These are phyloP conservation scores for Aspergillus alliaceus DNA, from an alignment of 2,329 filamentous ascomycete genomes.

Conservation along the genomic window DNA sequence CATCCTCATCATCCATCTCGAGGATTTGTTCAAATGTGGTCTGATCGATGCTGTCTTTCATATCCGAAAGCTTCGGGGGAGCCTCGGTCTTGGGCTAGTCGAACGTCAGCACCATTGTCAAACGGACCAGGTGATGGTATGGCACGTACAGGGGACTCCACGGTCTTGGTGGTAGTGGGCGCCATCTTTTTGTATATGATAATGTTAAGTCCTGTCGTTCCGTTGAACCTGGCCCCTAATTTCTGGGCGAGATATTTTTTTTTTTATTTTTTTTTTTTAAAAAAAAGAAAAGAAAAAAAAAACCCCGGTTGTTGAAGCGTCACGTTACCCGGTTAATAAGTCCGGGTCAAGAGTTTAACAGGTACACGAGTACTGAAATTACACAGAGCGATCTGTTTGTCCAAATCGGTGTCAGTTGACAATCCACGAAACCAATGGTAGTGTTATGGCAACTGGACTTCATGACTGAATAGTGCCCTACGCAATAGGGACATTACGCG, in stretches of 20 bases:
- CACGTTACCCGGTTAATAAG: background rate
- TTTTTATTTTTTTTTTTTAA: too few relatives aligned
- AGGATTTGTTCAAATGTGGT: constrained; percentile 90
- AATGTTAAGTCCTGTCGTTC: background rate
- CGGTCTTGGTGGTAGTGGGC: constrained; percentile 26
- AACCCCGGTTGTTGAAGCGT: background rate
- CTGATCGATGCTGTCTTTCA: constrained; percentile 75
- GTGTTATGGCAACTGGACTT: constrained; percentile 16
- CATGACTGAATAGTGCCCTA: constrained; percentile 17
- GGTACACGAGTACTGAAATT: constrained; percentile 13
- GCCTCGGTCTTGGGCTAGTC: constrained; percentile 46
- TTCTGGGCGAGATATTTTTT: too few relatives aligned
- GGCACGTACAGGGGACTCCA: constrained; percentile 25
- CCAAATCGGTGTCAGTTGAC: constrained; percentile 18
- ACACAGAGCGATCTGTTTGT: constrained; percentile 17
- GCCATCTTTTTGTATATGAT: constrained; percentile 25
- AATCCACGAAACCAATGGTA: constrained; percentile 12
- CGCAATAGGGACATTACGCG: constrained; percentile 22
- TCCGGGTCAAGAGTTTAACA: background rate
- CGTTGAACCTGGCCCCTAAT: too few relatives aligned
- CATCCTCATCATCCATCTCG: constrained; percentile 95
- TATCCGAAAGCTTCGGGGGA: constrained; percentile 53
- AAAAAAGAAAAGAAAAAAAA: too few relatives aligned
- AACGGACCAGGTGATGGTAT: background rate
- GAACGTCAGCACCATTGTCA: background rate